These are phyloP conservation scores for Sugiyamaella smithiae DNA, from an alignment of 805 yeast genomes.

Conservation along the genomic window DNA sequence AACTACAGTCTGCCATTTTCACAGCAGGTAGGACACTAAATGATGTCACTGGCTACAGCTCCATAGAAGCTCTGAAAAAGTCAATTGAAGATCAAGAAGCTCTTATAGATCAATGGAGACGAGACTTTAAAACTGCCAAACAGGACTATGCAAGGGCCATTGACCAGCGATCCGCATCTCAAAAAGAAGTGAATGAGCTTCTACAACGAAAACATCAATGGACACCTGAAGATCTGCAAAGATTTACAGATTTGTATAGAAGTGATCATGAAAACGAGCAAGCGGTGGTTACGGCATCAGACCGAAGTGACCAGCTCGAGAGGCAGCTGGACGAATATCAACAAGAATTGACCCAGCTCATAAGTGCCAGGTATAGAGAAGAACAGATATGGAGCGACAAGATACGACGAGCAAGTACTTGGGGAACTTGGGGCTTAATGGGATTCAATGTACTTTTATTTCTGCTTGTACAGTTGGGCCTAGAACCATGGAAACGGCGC, in stretches of 20 bases:
- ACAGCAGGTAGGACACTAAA: conserved; percentile 58
- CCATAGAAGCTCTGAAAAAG: conserved; percentile 67
- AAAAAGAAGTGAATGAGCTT: conserved; percentile 81
- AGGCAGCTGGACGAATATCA: conserved; percentile 64
- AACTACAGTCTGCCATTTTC: conserved; percentile 34
- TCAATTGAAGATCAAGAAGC: conserved; percentile 56
- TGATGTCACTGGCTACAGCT: conserved; percentile 87
- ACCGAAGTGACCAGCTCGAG: conserved; percentile 53
- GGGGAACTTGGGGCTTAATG: conserved; percentile 94
- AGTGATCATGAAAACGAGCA: conserved; percentile 74
- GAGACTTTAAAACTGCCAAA: conserved; percentile 49
- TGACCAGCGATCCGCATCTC: conserved; percentile 62
- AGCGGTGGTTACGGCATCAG: conserved; percentile 51
- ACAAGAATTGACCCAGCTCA: conserved; percentile 66
- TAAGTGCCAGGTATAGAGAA: conserved; percentile 86
- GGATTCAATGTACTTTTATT: conserved; percentile 79
- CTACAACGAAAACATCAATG: conserved; percentile 82
- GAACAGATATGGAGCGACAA: conserved; percentile 98
- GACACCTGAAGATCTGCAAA: conserved; percentile 74
- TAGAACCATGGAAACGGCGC: conserved; percentile 93
- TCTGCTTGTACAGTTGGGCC: conserved; percentile 73
- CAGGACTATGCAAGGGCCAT: conserved; percentile 57
- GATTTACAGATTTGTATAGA: conserved; percentile 77
- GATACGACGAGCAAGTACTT: conserved; percentile 87
- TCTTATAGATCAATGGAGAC: conserved; percentile 48